phyloP scores from a whole-genome alignment of 495 filamentous ascomycete genomes.

The Tuber borchii region DNA sequence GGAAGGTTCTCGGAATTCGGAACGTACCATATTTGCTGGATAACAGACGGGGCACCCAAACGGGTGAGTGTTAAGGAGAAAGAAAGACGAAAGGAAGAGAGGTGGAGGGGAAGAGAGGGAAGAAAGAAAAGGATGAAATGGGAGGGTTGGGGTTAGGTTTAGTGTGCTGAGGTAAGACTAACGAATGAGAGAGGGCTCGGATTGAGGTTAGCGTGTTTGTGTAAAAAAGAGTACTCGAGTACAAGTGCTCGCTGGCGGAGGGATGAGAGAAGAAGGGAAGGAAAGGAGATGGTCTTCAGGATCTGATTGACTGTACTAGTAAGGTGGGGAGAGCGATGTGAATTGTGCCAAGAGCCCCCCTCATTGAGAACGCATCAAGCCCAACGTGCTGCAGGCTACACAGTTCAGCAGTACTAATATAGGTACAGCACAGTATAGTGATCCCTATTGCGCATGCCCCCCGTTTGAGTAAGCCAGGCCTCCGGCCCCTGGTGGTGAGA shows the following conservation, averaged over 20 bases:
- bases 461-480: no score
- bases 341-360: background rate
- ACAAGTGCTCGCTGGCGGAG: background rate
- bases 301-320: background rate
- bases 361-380: background rate
- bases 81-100: constrained; percentile 13
- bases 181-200: background rate
- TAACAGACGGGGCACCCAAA: constrained; percentile 14
- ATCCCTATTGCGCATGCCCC: no score
- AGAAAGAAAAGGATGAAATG: constrained; percentile 22
- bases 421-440: background rate
- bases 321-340: background rate
- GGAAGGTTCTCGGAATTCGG: constrained; percentile 8
- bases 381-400: background rate
- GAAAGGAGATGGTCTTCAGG: background rate
- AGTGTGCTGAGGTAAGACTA: background rate
- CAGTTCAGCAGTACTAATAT: background rate
- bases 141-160: constrained; percentile 10
- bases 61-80: background rate
- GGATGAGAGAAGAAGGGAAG: constrained; percentile 21
- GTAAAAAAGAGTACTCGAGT: background rate
- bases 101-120: constrained; percentile 10
- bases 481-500: no score
- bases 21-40: constrained; percentile 33
- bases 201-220: background rate